Evolutionary conservation across 345 rosid species (phyloP).

Genomic region (Iberis pinnata): DNA sequence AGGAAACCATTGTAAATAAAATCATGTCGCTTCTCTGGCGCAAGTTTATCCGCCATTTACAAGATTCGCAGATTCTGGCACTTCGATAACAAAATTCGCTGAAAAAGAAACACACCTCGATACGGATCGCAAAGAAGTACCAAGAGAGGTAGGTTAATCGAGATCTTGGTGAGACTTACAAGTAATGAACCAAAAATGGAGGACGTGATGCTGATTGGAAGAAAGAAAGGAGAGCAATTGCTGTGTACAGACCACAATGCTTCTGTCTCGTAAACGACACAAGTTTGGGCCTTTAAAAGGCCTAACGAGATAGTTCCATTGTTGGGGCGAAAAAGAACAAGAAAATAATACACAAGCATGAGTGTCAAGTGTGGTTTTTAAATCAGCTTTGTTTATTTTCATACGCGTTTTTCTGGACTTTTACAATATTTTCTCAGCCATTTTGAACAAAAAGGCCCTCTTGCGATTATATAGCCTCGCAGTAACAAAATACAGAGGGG

Average conservation of each 20-base stretch:
- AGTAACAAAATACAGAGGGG: no score
- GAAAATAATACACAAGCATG: no score
- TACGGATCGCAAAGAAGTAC: conserved; percentile 20
- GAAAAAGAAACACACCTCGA: no score
- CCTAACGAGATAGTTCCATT: neutral
- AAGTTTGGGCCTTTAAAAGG: conserved; percentile 16
- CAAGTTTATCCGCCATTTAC: conserved; percentile 35
- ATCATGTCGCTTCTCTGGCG: conserved; percentile 35
- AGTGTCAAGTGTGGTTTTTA: no score
- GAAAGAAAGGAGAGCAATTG: no score
- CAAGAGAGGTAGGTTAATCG: neutral
- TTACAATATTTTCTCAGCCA: no score
- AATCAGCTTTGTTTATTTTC: no score
- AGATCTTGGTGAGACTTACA: conserved; percentile 15
- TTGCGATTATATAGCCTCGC: neutral
- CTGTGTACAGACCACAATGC: neutral
- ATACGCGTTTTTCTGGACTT: no score
- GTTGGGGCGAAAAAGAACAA: no score
- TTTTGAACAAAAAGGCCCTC: neutral
- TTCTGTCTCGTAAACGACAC: neutral
- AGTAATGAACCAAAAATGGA: neutral
- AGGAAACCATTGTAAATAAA: conserved; percentile 25
- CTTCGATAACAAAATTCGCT: no score
- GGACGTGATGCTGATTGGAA: conserved; percentile 24
- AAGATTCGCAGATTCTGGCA: no score